A percentile compares a stretch with the other conserved stretches of the same genome.
Conservation (phyloP, 495 filamentous ascomycete species). For the Podospora comata region DNA sequence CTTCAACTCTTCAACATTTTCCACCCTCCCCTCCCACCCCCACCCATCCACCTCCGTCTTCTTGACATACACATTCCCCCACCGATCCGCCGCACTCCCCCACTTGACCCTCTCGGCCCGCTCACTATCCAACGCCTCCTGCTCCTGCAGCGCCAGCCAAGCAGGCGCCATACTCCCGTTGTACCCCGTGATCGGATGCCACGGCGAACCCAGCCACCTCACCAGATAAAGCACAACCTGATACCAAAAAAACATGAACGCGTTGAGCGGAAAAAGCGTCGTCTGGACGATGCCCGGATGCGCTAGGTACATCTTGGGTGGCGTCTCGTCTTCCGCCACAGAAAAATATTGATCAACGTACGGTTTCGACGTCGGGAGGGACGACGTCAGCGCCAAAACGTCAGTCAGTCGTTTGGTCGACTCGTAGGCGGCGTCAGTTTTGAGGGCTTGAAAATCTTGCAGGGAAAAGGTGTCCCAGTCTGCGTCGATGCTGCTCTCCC, state of each 20-base stretch:
- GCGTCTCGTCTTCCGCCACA: not conserved
- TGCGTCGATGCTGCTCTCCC: conserved; percentile 78
- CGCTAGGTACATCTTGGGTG: conserved; percentile 66
- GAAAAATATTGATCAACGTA: conserved; percentile 47
- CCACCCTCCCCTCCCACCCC: conserved; percentile 73
- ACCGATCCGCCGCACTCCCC: conserved; percentile 64
- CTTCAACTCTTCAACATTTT: conserved; percentile 43
- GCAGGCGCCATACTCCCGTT: conserved; percentile 71
- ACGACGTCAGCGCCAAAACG: conserved; percentile 69
- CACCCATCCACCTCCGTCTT: conserved; percentile 81
- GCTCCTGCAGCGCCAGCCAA: conserved; percentile 73
- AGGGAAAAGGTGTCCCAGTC: conserved; percentile 51
- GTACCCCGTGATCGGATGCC: conserved; percentile 75
- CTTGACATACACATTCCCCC: conserved; percentile 58
- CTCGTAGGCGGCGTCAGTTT: conserved; percentile 67
- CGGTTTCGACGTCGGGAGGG: conserved; percentile 59
- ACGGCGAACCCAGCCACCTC: conserved; percentile 79
- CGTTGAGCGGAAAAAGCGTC: conserved; percentile 66
- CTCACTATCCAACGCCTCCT: conserved; percentile 58
- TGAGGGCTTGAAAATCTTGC: conserved; percentile 74
- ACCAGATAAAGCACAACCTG: conserved; percentile 61
- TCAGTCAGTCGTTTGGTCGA: conserved; percentile 82
- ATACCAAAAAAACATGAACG: conserved; percentile 59
- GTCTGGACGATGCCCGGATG: conserved; percentile 89
- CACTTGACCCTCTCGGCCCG: conserved; percentile 69